Conservation (phyloP, 2,329 filamentous ascomycete genomes). For the Thelonectria blattea region DNA sequence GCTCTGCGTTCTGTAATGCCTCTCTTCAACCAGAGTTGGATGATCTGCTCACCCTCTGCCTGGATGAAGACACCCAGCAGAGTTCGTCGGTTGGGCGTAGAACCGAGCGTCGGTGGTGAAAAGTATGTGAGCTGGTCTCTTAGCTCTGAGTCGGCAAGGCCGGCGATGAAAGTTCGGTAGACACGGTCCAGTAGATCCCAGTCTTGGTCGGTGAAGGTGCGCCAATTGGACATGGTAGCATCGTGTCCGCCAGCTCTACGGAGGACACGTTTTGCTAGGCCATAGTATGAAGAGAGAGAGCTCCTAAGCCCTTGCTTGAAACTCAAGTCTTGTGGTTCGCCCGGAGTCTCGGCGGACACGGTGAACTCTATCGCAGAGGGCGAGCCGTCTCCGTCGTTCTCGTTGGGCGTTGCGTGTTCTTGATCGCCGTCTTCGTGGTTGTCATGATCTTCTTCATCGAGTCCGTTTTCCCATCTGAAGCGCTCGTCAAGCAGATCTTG, state of each 20-base stretch:
- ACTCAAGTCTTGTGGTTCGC: constrained; percentile 33
- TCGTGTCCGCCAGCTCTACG: constrained; percentile 57
- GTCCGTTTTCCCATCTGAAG: constrained; percentile 72
- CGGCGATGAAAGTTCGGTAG: constrained; percentile 59
- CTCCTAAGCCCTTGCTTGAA: constrained; percentile 52
- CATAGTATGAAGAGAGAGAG: constrained; percentile 54
- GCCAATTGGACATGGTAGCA: constrained; percentile 53
- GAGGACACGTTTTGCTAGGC: constrained; percentile 55
- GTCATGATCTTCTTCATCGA: constrained; percentile 46
- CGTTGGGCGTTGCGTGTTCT: constrained; percentile 33
- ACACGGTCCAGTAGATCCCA: constrained; percentile 58
- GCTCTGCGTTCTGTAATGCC: constrained; percentile 28
- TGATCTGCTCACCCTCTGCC: constrained; percentile 61
- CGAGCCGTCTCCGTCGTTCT: constrained; percentile 34
- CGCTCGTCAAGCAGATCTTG: constrained; percentile 68
- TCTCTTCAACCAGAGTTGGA: constrained; percentile 46
- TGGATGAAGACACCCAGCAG: constrained; percentile 61
- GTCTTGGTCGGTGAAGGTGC: constrained; percentile 52
- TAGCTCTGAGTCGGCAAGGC: constrained; percentile 56
- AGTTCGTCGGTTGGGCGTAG: constrained; percentile 49
- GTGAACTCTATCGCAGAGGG: constrained; percentile 28
- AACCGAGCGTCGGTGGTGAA: constrained; percentile 53
- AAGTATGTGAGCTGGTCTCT: constrained; percentile 52
- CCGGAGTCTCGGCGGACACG: constrained; percentile 24
- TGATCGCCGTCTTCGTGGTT: constrained; percentile 47